Base-by-base conservation (phyloP, 2,329 filamentous ascomycete genomes). In the Cladosporium sp. region DNA sequence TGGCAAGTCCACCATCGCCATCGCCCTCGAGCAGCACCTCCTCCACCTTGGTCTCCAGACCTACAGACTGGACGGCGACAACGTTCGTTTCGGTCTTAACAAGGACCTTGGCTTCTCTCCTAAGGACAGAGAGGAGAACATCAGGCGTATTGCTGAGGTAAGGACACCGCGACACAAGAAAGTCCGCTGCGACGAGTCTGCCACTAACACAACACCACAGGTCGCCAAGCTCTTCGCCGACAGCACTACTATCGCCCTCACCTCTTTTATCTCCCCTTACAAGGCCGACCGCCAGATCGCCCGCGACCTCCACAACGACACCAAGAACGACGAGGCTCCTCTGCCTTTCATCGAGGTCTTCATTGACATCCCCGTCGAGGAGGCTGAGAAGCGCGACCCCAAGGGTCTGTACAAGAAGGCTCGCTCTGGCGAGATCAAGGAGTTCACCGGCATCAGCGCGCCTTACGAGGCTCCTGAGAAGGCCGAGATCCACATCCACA, bases 321-420 rank as follows among this genome's bases (percentile, higher is more conserved):
- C 80, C 49, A 64, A 52, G 45, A 64, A 61, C 59, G 85, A 86
- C 61, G 75, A 77, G 59, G 69, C 74, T 1, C 74, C 87, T 0
- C 80, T 97, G 51, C 85, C 88, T 8, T 99, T 99, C 68, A 80
- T 99, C 59, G 93, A 99, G 74, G 89, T 97, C 52, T 95, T 84
- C 66, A 85, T 99, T 56, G 90, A 99, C 70, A 84, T 97, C 11
- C 88, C 90, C 12, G 80, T 97, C 59, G 88, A 89, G 71, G 89
- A 93, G 39, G 92, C 93, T 32, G 92, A 97, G 81, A 79, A 92
- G 80, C 84, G 93, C 56, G 93, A 99, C 67, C 93, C 93, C 43
- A 99, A 99, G 82, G 93, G 92, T 4, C 75, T 97, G 54, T 99
- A 99, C 76, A 96, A 96, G 80, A 96, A 96, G 82, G 93, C 93